phyloP scores from a whole-genome alignment of 441 rosid species.

The Melastoma candidum region DNA sequence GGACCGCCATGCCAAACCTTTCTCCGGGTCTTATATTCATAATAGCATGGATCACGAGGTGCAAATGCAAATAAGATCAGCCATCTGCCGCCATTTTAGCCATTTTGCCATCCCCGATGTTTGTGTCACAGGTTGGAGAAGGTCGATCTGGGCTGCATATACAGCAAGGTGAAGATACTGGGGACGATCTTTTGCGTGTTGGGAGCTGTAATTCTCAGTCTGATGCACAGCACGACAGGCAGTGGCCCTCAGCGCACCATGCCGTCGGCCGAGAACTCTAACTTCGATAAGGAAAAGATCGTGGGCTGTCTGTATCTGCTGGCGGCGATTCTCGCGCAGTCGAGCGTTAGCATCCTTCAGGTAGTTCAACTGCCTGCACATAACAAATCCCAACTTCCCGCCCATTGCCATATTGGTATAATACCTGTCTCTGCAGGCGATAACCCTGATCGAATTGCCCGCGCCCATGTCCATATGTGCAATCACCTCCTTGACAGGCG shows the following conservation, averaged over 20 bases:
- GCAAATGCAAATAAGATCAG: background rate
- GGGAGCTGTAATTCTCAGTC: too few species aligned
- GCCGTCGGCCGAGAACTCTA: too few species aligned
- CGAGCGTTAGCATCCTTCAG: constrained; percentile 16
- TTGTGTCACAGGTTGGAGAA: constrained; percentile 17
- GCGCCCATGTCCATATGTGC: constrained; percentile 15
- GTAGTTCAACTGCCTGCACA: too few species aligned
- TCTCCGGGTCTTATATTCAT: constrained; percentile 19
- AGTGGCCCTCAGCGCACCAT: too few species aligned
- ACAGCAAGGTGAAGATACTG: too few species aligned
- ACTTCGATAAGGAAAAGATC: too few species aligned
- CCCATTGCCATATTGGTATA: too few species aligned
- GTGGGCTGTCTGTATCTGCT: constrained; percentile 20
- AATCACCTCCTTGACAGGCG: constrained; percentile 12
- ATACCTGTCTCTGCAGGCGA: constrained; percentile 3
- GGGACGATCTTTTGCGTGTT: too few species aligned
- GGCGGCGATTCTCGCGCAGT: constrained; percentile 7
- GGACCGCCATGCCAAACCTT: constrained; percentile 21
- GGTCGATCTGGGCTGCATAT: constrained; percentile 1
- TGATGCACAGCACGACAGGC: too few species aligned
- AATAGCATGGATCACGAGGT: constrained; percentile 20
- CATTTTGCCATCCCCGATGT: too few species aligned
- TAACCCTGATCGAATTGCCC: constrained; percentile 8
- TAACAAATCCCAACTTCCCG: too few species aligned
- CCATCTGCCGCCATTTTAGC: too few species aligned